These are phyloP conservation scores for Podospora conica DNA, from an alignment of 495 filamentous ascomycete genomes.

Conservation along the genomic window DNA sequence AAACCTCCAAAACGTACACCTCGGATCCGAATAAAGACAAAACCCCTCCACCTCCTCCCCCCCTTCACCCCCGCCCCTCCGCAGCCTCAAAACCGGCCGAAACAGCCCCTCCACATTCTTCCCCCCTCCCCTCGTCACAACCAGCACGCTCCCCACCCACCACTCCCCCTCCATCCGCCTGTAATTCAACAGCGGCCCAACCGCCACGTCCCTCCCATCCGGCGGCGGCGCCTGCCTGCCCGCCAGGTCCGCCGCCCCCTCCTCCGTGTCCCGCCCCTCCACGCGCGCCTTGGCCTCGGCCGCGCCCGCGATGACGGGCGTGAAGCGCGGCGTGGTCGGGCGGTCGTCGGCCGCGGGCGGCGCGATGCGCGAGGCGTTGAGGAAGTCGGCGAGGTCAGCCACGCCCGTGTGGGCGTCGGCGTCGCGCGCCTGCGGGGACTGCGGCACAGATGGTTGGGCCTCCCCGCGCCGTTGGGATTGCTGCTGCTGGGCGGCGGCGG, in stretches of 20 bases:
- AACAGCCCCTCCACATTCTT: slow-evolving; percentile 29
- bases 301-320: slow-evolving; percentile 37
- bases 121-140: slow-evolving; percentile 65
- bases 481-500: slow-evolving; percentile 10
- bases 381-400: slow-evolving; percentile 43
- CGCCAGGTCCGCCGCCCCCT: neutral
- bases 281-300: slow-evolving; percentile 23
- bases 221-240: slow-evolving; percentile 8
- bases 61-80: slow-evolving; percentile 13
- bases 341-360: slow-evolving; percentile 14
- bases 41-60: slow-evolving; percentile 33
- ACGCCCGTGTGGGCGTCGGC: slow-evolving; percentile 34
- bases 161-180: slow-evolving; percentile 64
- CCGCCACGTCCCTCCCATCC: slow-evolving; percentile 57
- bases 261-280: neutral
- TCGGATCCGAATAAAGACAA: slow-evolving; percentile 72
- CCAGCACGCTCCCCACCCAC: slow-evolving; percentile 82
- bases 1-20: slow-evolving; percentile 80
- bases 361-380: slow-evolving; percentile 43
- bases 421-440: slow-evolving; percentile 32
- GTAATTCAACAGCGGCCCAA: slow-evolving; percentile 81
- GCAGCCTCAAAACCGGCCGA: slow-evolving; percentile 27
- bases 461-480: slow-evolving; percentile 23
- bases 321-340: slow-evolving; percentile 28
- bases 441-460: neutral